Percentiles rank a stretch among this genome's conserved stretches.
These are phyloP conservation scores for Eucalyptus regnans DNA, from an alignment of 345 rosid genomes.

Conservation along the genomic window DNA sequence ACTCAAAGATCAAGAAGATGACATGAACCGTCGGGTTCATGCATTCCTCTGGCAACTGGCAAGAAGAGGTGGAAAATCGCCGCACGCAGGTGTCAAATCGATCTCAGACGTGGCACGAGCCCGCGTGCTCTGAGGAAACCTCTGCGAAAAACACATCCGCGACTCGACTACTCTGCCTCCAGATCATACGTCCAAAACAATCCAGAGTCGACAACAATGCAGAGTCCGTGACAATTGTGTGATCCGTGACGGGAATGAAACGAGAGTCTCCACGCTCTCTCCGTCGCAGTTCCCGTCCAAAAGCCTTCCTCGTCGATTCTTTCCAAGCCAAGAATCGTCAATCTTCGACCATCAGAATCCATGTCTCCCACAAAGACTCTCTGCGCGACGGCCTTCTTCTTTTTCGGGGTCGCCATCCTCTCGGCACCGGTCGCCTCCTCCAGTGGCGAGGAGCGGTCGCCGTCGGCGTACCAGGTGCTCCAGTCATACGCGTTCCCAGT, in stretches of 20 bases:
- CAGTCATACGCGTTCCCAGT: constrained; percentile 31
- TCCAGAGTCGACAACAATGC: not conserved
- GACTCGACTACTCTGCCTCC: not conserved
- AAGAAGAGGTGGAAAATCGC: not conserved
- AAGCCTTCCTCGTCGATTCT: not conserved
- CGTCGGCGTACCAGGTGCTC: constrained; percentile 44
- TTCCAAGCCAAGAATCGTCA: not conserved
- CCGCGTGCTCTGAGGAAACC: not conserved
- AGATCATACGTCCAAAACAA: not conserved
- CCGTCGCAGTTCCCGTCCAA: not conserved
- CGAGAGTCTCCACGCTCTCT: not conserved
- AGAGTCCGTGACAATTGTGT: not conserved
- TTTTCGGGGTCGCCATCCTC: not conserved
- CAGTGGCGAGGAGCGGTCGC: not conserved
- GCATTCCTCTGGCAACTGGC: not conserved
- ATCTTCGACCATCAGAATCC: not conserved
- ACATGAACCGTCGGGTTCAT: not conserved
- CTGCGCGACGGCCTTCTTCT: not conserved
- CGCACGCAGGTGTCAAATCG: not conserved
- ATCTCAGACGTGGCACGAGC: not conserved
- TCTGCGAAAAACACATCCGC: not conserved
- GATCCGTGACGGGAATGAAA: not conserved
- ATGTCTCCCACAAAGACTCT: not conserved
- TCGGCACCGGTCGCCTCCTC: not conserved
- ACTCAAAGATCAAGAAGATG: not conserved